phyloP scores from a whole-genome alignment of 1,284 basidiomycete genomes.

The Ganoderma meredithae region DNA sequence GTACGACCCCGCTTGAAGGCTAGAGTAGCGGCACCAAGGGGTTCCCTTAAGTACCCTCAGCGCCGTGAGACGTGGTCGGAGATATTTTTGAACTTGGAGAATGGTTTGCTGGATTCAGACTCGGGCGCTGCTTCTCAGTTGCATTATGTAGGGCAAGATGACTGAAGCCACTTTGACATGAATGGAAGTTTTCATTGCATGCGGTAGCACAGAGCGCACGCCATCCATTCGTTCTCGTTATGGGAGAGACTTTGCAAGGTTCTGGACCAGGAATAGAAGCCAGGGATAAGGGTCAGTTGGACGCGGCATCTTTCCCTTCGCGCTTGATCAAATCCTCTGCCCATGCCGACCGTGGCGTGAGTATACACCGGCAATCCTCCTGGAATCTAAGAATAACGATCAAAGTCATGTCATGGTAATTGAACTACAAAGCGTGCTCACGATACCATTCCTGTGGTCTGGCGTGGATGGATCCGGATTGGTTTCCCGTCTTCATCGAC shows the following conservation, averaged over 20 bases:
- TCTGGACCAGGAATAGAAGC: background rate
- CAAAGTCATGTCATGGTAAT: background rate
- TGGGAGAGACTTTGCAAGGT: background rate
- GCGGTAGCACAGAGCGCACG: background rate
- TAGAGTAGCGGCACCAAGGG: background rate
- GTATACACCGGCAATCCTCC: background rate
- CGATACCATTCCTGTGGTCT: background rate
- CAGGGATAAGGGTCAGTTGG: background rate
- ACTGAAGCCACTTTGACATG: background rate
- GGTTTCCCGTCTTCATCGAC: slow-evolving; percentile 12
- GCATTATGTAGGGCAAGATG: background rate
- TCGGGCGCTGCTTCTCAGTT: too few relatives aligned
- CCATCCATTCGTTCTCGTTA: background rate
- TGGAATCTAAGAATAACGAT: background rate
- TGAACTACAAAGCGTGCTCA: background rate
- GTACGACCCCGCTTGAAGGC: too few relatives aligned
- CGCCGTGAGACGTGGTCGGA: background rate
- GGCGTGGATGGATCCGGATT: background rate
- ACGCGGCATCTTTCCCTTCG: background rate
- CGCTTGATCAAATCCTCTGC: background rate
- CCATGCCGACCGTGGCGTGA: background rate
- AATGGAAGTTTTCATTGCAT: background rate
- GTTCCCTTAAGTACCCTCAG: background rate
- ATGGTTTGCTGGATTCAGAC: background rate
- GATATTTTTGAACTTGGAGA: background rate